These are phyloP conservation scores for Lentinula novae-zelandiae DNA, from an alignment of 1,284 basidiomycete genomes.

Conservation along the genomic window DNA sequence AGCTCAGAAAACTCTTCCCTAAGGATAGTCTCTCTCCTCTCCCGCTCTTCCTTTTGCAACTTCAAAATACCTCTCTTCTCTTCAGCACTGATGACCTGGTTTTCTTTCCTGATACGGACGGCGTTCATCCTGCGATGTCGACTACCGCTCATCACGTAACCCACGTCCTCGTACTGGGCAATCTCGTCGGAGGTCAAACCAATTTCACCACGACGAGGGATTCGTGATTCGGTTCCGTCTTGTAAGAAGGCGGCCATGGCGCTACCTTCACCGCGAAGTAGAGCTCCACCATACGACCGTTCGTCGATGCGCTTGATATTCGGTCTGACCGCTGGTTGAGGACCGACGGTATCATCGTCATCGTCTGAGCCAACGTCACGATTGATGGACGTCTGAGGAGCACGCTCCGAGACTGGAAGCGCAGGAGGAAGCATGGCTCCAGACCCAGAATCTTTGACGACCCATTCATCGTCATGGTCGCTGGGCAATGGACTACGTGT, in stretches of 20 bases:
- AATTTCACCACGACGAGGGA: conserved; percentile 98
- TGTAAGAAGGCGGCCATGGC: conserved; percentile 96
- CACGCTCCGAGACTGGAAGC: conserved; percentile 11
- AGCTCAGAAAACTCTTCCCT: conserved; percentile 80
- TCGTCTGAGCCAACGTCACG: conserved; percentile 17
- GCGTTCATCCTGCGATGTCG: conserved; percentile 95
- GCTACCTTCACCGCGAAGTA: conserved; percentile 91
- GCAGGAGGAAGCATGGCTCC: conserved; percentile 24
- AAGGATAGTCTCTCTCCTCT: conserved; percentile 81
- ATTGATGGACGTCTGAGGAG: not conserved
- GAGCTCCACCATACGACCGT: conserved; percentile 78
- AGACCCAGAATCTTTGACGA: conserved; percentile 53
- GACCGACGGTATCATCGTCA: conserved; percentile 49
- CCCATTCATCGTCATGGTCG: conserved; percentile 61
- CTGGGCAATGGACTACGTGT: conserved; percentile 26
- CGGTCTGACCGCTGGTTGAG: conserved; percentile 49
- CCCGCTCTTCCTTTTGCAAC: conserved; percentile 89
- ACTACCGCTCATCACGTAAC: conserved; percentile 98
- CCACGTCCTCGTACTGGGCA: conserved; percentile 80
- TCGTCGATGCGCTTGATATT: conserved; percentile 61
- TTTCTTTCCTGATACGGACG: conserved; percentile 96
- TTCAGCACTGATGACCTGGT: conserved; percentile 97
- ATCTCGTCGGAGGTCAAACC: conserved; percentile 88
- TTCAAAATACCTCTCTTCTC: conserved; percentile 95
- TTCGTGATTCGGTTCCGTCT: conserved; percentile 84